Conservation (phyloP, 805 yeast genomes). For the Maudiozyma pseudohumilis region DNA sequence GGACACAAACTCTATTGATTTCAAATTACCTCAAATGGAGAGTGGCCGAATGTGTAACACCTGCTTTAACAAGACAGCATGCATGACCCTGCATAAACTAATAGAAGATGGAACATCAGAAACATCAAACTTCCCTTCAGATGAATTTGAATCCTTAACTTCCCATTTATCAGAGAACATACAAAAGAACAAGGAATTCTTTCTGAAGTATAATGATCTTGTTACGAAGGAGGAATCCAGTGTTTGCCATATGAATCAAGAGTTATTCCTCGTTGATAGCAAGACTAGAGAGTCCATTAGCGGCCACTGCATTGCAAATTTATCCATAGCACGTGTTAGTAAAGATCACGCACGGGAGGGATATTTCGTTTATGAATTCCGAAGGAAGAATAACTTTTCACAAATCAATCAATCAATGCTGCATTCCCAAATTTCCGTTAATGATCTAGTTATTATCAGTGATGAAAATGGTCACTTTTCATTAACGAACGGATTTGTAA, state of each 20-base stretch:
- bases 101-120: constrained; percentile 48
- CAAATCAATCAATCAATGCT: constrained; percentile 14
- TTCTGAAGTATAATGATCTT: constrained; percentile 62
- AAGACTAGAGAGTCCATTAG: constrained; percentile 47
- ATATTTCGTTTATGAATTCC: constrained; percentile 40
- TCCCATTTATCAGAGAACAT: constrained; percentile 34
- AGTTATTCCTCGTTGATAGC: constrained; percentile 48
- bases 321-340: constrained; percentile 32
- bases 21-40: constrained; percentile 41
- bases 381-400: constrained; percentile 5
- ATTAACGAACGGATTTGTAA: constrained; percentile 52
- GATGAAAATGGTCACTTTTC: constrained; percentile 76
- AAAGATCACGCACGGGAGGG: constrained; percentile 13
- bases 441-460: constrained; percentile 64
- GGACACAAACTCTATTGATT: constrained; percentile 4
- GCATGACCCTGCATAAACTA: constrained; percentile 57
- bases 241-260: constrained; percentile 40
- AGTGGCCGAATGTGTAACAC: constrained; percentile 38
- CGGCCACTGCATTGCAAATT: constrained; percentile 49
- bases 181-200: constrained; percentile 42
- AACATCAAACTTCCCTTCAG: constrained; percentile 42
- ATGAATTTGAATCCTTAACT: constrained; percentile 40
- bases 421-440: constrained; percentile 39
- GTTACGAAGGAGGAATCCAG: constrained; percentile 67
- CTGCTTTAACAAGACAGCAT: constrained; percentile 46